phyloP scores from a whole-genome alignment of 768 basidiomycete species.

The Symmetrospora coprosmae region DNA sequence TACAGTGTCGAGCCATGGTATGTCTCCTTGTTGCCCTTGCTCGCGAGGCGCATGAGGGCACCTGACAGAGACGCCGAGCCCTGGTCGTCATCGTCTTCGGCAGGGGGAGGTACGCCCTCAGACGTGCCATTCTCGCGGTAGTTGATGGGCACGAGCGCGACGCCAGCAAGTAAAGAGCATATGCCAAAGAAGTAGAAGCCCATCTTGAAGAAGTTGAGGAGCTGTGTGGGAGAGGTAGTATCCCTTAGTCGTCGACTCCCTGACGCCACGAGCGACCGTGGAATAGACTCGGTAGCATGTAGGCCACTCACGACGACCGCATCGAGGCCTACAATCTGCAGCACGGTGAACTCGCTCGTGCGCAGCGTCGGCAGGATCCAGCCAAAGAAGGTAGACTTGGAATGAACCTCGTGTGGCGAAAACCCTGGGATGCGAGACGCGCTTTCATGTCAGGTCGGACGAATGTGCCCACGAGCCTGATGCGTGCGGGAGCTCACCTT shows the following conservation, averaged over 20 bases:
- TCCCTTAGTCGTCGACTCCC: neutral
- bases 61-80: neutral
- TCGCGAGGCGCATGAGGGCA: neutral
- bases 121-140: conserved; percentile 55
- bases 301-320: conserved; percentile 67
- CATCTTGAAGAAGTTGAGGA: conserved; percentile 90
- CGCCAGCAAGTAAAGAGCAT: conserved; percentile 64
- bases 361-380: conserved; percentile 88
- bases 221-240: conserved; percentile 41
- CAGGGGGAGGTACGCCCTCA: conserved; percentile 38
- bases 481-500: conserved; percentile 45
- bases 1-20: conserved; percentile 45
- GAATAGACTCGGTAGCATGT: neutral
- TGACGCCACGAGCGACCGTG: too few species aligned
- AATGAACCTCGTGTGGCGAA: conserved; percentile 83
- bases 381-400: conserved; percentile 73
- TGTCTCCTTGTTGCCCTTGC: conserved; percentile 16
- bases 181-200: conserved; percentile 79
- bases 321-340: conserved; percentile 92
- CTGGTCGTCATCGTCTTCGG: conserved; percentile 3
- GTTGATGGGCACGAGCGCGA: conserved; percentile 89
- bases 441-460: neutral
- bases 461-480: neutral
- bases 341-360: conserved; percentile 78
- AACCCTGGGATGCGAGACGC: conserved; percentile 47